Conservation (phyloP, 208 protist genomes). For the Trypanosoma theileri region DNA sequence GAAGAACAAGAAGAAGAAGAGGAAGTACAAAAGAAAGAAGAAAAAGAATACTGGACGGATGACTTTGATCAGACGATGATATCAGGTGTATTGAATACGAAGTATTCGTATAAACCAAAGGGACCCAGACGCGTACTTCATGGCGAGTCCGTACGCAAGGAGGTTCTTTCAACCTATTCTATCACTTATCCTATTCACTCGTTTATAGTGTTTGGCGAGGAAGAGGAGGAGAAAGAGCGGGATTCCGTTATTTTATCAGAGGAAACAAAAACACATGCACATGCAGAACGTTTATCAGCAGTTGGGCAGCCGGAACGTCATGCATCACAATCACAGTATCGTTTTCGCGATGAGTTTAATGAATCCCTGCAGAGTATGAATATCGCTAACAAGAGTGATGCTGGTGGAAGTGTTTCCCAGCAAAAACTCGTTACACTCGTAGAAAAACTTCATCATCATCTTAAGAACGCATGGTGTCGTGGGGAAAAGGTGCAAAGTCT, state of each 20-base stretch:
- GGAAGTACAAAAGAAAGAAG: no score
- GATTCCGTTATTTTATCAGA: not conserved
- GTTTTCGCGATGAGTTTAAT: not conserved
- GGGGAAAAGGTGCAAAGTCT: constrained; percentile 71
- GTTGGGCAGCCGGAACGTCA: not conserved
- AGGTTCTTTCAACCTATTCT: constrained; percentile 1
- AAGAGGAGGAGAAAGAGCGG: not conserved
- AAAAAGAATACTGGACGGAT: no score
- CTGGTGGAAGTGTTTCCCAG: not conserved
- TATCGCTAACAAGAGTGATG: no score
- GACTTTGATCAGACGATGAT: no score
- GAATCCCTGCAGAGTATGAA: not conserved
- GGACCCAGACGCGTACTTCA: not conserved
- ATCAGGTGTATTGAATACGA: not conserved
- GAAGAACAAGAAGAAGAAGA: no score
- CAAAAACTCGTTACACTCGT: constrained; percentile 47
- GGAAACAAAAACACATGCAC: not conserved
- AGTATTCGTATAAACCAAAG: not conserved
- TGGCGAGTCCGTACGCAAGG: not conserved
- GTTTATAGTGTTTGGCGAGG: constrained; percentile 2
- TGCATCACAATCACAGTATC: not conserved
- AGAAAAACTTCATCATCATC: constrained; percentile 45
- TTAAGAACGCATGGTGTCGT: constrained; percentile 50
- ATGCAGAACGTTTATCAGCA: not conserved
- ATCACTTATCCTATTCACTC: constrained; percentile 6